phyloP scores from a whole-genome alignment of 208 protist genomes.

The Leishmania aethiopica region DNA sequence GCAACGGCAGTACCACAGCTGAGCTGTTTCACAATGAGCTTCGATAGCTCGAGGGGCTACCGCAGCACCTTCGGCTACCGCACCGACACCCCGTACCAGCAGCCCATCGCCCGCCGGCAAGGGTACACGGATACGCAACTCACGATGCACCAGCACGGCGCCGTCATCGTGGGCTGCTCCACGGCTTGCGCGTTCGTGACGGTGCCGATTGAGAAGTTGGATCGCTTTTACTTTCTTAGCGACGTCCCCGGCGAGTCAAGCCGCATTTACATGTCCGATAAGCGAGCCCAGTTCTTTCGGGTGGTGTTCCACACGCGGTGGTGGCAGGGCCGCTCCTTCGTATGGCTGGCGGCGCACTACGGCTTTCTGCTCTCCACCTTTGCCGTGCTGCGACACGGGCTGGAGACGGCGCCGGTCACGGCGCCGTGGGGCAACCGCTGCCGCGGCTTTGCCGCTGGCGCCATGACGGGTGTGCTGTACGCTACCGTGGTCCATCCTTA shows the following conservation, averaged over 20 bases:
- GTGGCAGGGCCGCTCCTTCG: slow-evolving; percentile 60
- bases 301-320: slow-evolving; percentile 67
- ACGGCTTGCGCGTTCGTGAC: slow-evolving; percentile 35
- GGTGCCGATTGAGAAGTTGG: slow-evolving; percentile 56
- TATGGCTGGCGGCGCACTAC: slow-evolving; percentile 40
- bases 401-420: slow-evolving; percentile 6
- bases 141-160: slow-evolving; percentile 42
- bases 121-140: slow-evolving; percentile 79
- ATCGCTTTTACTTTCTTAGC: slow-evolving; percentile 79
- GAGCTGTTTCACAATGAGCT: slow-evolving; percentile 11
- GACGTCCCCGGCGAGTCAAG: slow-evolving; percentile 79
- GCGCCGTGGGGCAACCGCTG: background rate
- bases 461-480: slow-evolving; percentile 46
- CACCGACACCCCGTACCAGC: slow-evolving; percentile 42
- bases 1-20: background rate
- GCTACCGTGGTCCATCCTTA: slow-evolving; percentile 68
- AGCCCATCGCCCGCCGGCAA: slow-evolving; percentile 56
- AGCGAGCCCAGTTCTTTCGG: slow-evolving; percentile 77
- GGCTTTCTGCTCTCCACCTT: slow-evolving; percentile 53
- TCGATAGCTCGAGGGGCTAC: slow-evolving; percentile 18
- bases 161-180: slow-evolving; percentile 52
- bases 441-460: slow-evolving; percentile 69
- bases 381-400: slow-evolving; percentile 28
- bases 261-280: slow-evolving; percentile 76
- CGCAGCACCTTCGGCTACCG: slow-evolving; percentile 25